Percentiles rank a stretch among this genome's conserved stretches.
Evolutionary conservation across 2,329 filamentous ascomycete species (phyloP).

Genomic region (Colletotrichum agaves): DNA sequence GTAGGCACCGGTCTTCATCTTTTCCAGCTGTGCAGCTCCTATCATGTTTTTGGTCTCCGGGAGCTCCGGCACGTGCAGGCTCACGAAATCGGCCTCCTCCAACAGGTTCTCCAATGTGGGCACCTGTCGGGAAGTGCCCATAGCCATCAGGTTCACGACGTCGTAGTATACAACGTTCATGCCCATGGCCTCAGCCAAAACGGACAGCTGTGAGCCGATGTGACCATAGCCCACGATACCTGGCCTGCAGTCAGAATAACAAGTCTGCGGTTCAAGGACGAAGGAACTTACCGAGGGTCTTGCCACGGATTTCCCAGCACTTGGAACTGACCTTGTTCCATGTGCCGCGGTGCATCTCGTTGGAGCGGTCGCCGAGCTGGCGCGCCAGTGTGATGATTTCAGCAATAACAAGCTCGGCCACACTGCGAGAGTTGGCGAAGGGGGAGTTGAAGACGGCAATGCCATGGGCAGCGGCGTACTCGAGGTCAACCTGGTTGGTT

Average conservation of each 20-base stretch:
- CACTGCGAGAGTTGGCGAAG: constrained; percentile 96
- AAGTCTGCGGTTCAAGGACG: background rate
- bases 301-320: constrained; percentile 98
- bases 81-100: constrained; percentile 87
- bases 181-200: constrained; percentile 95
- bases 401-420: constrained; percentile 93
- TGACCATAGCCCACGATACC: constrained; percentile 97
- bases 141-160: constrained; percentile 90
- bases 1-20: constrained; percentile 95
- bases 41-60: constrained; percentile 96
- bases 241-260: constrained; percentile 43
- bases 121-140: constrained; percentile 89
- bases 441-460: constrained; percentile 99
- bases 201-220: constrained; percentile 95
- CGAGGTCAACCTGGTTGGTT: constrained; percentile 92
- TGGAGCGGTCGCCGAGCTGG: constrained; percentile 92
- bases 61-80: constrained; percentile 92
- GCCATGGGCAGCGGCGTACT: constrained; percentile 83
- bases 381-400: constrained; percentile 93
- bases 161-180: constrained; percentile 99
- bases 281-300: constrained; percentile 78
- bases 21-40: constrained; percentile 77
- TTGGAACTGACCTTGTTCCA: constrained; percentile 98
- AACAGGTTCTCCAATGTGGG: constrained; percentile 81
- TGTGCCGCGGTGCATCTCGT: constrained; percentile 90